Conservation (phyloP, 805 yeast species). For the Wickerhamiella australiensis region DNA sequence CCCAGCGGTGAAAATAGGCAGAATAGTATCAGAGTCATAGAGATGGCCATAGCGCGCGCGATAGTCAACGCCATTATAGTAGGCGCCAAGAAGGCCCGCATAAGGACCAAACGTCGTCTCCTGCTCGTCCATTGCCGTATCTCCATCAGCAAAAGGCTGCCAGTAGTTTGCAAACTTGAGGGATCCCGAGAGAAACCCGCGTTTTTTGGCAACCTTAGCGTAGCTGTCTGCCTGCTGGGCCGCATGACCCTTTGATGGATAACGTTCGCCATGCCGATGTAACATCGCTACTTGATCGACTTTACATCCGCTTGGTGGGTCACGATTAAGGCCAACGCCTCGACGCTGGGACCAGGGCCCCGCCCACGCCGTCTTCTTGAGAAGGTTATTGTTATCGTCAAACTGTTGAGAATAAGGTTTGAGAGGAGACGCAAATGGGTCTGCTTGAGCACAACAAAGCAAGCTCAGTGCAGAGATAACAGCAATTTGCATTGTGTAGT, state of each 20-base stretch:
- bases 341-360: constrained; percentile 41
- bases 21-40: constrained; percentile 27
- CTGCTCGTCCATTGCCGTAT: constrained; percentile 32
- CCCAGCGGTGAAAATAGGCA: constrained; percentile 46
- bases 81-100: constrained; percentile 42
- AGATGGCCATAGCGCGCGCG: constrained; percentile 40
- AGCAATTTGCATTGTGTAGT: neutral
- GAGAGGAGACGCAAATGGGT: constrained; percentile 8
- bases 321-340: constrained; percentile 43
- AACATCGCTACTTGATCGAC: constrained; percentile 44
- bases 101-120: constrained; percentile 43
- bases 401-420: constrained; percentile 21
- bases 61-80: constrained; percentile 38
- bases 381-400: constrained; percentile 36
- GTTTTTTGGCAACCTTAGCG: constrained; percentile 12
- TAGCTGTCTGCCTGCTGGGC: constrained; percentile 14
- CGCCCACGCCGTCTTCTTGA: constrained; percentile 39
- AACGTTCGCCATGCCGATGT: constrained; percentile 50
- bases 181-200: constrained; percentile 28
- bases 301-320: constrained; percentile 39
- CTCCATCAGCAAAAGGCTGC: constrained; percentile 31
- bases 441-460: neutral
- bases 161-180: constrained; percentile 39
- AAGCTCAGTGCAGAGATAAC: neutral
- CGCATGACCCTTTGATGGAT: constrained; percentile 28